These are phyloP conservation scores for Myriosclerotinia duriaeana DNA, from an alignment of 2,329 filamentous ascomycete genomes.

Conservation along the genomic window DNA sequence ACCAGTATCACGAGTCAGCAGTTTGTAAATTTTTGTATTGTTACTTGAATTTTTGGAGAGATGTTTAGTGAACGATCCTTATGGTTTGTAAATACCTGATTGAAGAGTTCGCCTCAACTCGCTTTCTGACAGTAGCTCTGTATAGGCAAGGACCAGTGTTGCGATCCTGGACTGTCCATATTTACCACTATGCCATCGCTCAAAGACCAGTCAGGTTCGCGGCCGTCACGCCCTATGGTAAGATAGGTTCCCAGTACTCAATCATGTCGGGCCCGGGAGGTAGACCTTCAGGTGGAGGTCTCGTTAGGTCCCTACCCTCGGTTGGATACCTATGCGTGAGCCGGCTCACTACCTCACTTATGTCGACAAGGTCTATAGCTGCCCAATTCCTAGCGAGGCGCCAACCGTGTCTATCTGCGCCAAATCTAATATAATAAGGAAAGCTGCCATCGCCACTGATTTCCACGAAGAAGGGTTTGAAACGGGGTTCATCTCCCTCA, in stretches of 20 bases:
- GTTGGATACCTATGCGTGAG: neutral
- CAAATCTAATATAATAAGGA: neutral
- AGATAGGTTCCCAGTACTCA: neutral
- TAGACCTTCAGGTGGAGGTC: neutral
- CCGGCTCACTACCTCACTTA: neutral
- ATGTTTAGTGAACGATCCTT: neutral
- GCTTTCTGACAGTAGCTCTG: neutral
- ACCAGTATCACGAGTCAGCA: neutral
- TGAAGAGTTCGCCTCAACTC: neutral
- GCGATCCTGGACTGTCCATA: neutral
- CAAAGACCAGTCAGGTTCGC: neutral
- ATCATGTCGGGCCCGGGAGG: neutral
- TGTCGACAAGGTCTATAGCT: neutral
- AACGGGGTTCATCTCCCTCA: neutral
- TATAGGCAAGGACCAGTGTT: neutral
- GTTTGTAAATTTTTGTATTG: conserved; percentile 1
- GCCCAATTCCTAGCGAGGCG: neutral
- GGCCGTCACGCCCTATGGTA: neutral
- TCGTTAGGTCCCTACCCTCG: neutral
- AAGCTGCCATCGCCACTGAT: neutral
- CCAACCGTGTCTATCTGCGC: neutral
- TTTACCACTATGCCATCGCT: neutral
- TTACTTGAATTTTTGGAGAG: neutral
- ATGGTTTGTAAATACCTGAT: neutral
- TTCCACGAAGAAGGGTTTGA: neutral